A percentile compares a stretch with the other conserved stretches of the same genome.
phyloP scores from a whole-genome alignment of 805 yeast genomes.

The Jamesozyma gamospora region DNA sequence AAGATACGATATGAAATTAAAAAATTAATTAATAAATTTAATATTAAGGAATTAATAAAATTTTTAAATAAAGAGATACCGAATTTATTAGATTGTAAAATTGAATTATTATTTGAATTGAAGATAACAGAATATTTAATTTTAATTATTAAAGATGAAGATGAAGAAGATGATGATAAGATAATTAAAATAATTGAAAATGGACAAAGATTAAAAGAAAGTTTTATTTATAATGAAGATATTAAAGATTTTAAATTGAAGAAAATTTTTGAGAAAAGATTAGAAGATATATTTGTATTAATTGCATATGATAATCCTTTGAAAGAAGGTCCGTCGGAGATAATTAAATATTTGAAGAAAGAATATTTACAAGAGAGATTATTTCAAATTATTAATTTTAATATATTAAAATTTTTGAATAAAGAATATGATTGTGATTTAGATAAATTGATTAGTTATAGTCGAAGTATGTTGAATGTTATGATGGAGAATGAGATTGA shows the following conservation, averaged over 20 bases:
- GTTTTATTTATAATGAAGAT: conserved; percentile 14
- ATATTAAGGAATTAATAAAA: conserved; percentile 36
- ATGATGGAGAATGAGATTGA: conserved; percentile 19
- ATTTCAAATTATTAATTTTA: conserved; percentile 27
- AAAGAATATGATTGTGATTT: conserved; percentile 35
- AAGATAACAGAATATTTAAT: conserved; percentile 20
- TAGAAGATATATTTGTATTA: conserved; percentile 41
- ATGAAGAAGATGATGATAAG: background rate
- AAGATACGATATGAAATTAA: conserved; percentile 39
- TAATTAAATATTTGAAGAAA: conserved; percentile 16
- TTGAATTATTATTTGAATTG: conserved; percentile 22
- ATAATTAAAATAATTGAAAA: conserved; percentile 8
- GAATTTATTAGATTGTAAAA: conserved; percentile 14
- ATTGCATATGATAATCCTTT: conserved; percentile 46
- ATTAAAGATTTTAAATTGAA: conserved; percentile 17
- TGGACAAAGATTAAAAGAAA: conserved; percentile 20
- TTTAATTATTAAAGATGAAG: conserved; percentile 7
- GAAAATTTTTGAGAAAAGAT: conserved; percentile 28
- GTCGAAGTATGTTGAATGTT: conserved; percentile 29
- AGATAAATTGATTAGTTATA: conserved; percentile 36
- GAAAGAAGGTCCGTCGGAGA: conserved; percentile 27
- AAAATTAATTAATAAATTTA: conserved; percentile 33
- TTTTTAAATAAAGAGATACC: conserved; percentile 28
- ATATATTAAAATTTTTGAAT: conserved; percentile 35
- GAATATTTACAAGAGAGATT: conserved; percentile 25